Conservation (phyloP, 1,284 basidiomycete species). For the Tylopilus sp. region DNA sequence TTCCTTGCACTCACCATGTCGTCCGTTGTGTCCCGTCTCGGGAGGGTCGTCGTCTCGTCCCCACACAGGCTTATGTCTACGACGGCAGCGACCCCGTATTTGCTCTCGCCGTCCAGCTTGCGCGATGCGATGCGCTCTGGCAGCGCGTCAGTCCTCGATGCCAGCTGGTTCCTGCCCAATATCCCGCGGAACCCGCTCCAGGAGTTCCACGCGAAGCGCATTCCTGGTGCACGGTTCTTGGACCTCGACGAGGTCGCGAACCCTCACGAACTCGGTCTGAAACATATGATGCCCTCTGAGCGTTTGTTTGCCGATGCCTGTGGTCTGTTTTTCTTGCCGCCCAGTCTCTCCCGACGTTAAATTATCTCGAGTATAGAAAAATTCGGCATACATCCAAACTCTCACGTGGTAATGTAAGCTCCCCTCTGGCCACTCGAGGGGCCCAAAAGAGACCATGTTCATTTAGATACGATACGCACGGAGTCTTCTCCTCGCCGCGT, state of each 20-base stretch:
- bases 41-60: constrained; percentile 10
- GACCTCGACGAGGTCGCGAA: constrained; percentile 81
- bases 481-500: constrained; percentile 87
- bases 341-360: constrained; percentile 6
- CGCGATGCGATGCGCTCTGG: constrained; percentile 35
- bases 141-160: constrained; percentile 61
- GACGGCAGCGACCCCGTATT: constrained; percentile 39
- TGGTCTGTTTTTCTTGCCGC: constrained; percentile 46
- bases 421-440: constrained; percentile 5
- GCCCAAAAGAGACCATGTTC: constrained; percentile 9
- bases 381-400: constrained; percentile 70
- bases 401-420: constrained; percentile 78
- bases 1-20: constrained; percentile 1
- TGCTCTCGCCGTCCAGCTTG: constrained; percentile 51
- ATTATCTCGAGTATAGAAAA: constrained; percentile 43
- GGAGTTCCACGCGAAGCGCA: constrained; percentile 66
- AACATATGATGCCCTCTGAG: constrained; percentile 89
- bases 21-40: constrained; percentile 8
- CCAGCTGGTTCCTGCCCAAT: constrained; percentile 88
- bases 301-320: constrained; percentile 77
- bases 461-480: constrained; percentile 78
- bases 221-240: constrained; percentile 75
- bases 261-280: constrained; percentile 68
- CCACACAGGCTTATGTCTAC: constrained; percentile 35
- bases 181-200: constrained; percentile 58